Conservation (phyloP, 352 stramenopile genomes). For the Phytophthora lateralis region DNA sequence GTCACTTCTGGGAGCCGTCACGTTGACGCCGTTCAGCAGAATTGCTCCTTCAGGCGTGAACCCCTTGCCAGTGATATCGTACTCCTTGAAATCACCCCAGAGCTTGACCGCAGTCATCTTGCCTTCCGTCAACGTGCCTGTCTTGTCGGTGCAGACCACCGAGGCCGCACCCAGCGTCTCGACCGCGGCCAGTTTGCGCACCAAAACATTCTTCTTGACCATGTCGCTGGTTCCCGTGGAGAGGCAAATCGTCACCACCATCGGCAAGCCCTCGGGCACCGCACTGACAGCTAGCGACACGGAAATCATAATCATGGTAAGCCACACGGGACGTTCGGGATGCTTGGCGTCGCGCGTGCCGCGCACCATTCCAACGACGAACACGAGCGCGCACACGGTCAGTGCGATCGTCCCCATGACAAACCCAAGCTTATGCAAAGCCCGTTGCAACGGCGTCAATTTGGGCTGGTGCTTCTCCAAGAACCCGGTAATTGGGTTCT, state of each 20-base stretch:
- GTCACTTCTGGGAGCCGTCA: constrained; percentile 34
- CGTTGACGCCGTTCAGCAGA: constrained; percentile 46
- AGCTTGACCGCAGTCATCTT: constrained; percentile 86
- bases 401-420: constrained; percentile 90
- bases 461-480: constrained; percentile 60
- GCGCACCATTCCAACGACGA: constrained; percentile 86
- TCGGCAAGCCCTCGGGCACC: constrained; percentile 76
- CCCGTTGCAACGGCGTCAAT: constrained; percentile 88
- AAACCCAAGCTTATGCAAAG: constrained; percentile 96
- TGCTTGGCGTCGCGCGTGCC: constrained; percentile 37
- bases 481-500: background rate
- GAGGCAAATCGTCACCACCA: constrained; percentile 85
- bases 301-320: constrained; percentile 96
- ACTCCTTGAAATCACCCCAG: constrained; percentile 74
- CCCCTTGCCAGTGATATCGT: constrained; percentile 65
- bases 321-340: constrained; percentile 72
- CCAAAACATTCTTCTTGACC: constrained; percentile 78
- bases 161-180: constrained; percentile 90
- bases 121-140: constrained; percentile 92
- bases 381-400: constrained; percentile 85
- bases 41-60: constrained; percentile 65
- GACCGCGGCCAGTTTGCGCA: constrained; percentile 86
- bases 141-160: constrained; percentile 95
- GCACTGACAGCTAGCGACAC: constrained; percentile 88
- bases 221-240: constrained; percentile 74